Base-by-base conservation (phyloP, 345 rosid genomes). In the Lepidium didymum region DNA sequence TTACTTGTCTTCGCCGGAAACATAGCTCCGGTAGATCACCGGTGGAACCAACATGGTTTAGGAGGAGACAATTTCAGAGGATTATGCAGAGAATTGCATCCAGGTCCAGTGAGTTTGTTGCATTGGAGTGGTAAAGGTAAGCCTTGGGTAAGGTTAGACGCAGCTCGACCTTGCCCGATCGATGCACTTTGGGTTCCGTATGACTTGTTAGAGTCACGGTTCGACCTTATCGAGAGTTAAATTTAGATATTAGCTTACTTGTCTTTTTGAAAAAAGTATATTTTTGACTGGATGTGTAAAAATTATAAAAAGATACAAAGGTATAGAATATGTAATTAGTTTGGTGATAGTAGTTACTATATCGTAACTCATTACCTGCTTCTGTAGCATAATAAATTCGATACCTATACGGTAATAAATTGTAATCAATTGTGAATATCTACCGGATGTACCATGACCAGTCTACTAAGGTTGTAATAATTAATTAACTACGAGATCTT, bases 11-110 rank as follows among this genome's bases (percentile, higher is more conserved):
- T 91, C 56, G 97, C 96, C 7, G 97, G 97, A 2, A 75, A 79
- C 10, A 85, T 88, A 42, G 91, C 83, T 10, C 86, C 89, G 1
- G 90, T 88, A 5, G 95, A 86, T 72, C 96, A 85, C 42, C 44
- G 86, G 25, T 91, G 97, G 97, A 91, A 91, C 81, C 97, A 88
- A 61, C 97, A 91, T 16, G 97, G 97, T 0, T 80, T 86, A 10
- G 90, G 90, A 10, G 90, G 90, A 4, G 90, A 86, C 38, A 85
- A 83, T 16, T 85, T 70, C 9, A 75, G 71, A 36, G 87, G 87
- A 16, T 35, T 81, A 15, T 83, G 87, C 7, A 52, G 87, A 36
- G 81, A 80, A 45, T 76, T 86, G 74, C 90, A 86, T 77, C 83
- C 87, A 1, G 90, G 90, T 61, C 86, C 83, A 10, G 88, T 86